Conservation (phyloP, 2,329 filamentous ascomycete genomes). For the Clonostachys sp. region DNA sequence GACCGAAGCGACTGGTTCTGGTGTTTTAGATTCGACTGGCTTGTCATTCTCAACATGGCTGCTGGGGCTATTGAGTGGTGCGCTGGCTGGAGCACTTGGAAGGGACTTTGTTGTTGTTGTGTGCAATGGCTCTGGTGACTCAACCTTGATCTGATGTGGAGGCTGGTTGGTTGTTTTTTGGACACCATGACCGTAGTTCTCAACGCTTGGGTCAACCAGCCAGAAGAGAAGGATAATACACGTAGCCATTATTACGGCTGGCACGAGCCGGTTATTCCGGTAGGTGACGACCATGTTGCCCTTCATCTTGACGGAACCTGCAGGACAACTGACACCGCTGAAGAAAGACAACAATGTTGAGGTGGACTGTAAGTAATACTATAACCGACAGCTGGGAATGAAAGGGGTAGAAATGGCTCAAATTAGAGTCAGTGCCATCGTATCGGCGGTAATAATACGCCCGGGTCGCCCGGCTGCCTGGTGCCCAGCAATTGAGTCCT, state of each 20-base stretch:
- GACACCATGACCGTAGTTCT: conserved; percentile 1
- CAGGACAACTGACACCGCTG: background rate
- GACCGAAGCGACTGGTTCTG: background rate
- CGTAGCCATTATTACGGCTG: conserved; percentile 10
- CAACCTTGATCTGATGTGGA: background rate
- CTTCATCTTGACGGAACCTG: background rate
- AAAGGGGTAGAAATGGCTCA: background rate
- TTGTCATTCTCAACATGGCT: background rate
- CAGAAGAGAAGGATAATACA: conserved; percentile 10
- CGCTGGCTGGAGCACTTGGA: no score
- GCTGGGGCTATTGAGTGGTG: background rate
- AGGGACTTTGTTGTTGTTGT: background rate
- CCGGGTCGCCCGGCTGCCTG: background rate
- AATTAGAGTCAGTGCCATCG: background rate
- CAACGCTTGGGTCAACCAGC: conserved; percentile 9
- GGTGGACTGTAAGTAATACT: background rate
- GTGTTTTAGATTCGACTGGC: background rate
- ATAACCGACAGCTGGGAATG: background rate
- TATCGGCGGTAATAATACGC: background rate
- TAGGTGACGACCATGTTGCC: conserved; percentile 11
- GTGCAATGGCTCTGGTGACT: background rate
- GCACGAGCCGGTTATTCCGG: conserved; percentile 13
- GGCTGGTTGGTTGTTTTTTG: background rate
- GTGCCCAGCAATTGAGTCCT: background rate
- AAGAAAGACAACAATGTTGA: background rate